Evolutionary conservation across 257 asterid species (phyloP).

Genomic region (Forsythia suspensa): DNA sequence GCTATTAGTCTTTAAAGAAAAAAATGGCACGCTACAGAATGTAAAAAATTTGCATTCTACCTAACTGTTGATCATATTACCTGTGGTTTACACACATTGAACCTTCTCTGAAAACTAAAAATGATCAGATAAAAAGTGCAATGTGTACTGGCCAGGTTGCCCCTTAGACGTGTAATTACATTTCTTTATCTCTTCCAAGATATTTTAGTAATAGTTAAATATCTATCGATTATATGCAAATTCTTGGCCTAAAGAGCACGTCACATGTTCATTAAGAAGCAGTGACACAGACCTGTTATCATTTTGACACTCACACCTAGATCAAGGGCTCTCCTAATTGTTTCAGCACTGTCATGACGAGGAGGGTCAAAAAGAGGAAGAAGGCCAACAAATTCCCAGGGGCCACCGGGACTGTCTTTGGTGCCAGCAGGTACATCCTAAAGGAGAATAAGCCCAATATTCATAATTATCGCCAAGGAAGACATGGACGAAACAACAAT

Average conservation of each 20-base stretch:
- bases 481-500: not conserved
- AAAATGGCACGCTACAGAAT: not conserved
- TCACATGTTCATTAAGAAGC: not conserved
- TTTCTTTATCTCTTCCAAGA: not conserved
- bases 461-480: not conserved
- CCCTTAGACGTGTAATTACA: not conserved
- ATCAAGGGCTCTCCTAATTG: constrained; percentile 32
- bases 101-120: not conserved
- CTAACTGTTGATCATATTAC: no score
- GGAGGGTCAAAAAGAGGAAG: constrained; percentile 36
- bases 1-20: not conserved
- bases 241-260: not conserved
- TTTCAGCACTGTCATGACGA: constrained; percentile 34
- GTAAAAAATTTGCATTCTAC: no score
- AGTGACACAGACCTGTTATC: constrained; percentile 30
- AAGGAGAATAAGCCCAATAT: not conserved
- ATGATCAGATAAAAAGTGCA: no score
- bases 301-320: constrained; percentile 40
- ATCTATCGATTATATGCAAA: not conserved
- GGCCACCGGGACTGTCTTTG: constrained; percentile 32
- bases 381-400: constrained; percentile 33
- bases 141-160: no score
- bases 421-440: constrained; percentile 30
- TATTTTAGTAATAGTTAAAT: not conserved
- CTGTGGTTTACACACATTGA: no score